Conservation (phyloP, 768 basidiomycete genomes). For the Tephrocybe sp. region DNA sequence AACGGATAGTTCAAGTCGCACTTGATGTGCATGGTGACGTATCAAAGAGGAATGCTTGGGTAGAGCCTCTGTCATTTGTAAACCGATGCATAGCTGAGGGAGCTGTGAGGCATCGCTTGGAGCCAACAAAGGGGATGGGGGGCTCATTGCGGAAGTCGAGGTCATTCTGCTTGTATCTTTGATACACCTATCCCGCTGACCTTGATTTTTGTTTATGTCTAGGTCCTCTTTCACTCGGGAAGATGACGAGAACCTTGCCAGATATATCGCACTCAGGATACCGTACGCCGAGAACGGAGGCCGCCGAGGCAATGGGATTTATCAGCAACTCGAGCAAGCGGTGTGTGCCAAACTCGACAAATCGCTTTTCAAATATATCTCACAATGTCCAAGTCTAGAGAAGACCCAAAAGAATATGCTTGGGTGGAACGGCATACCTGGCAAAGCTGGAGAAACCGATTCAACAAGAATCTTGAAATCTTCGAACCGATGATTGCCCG, state of each 20-base stretch:
- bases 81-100: constrained; percentile 14
- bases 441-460: constrained; percentile 47
- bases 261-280: constrained; percentile 33
- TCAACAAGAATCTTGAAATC: constrained; percentile 33
- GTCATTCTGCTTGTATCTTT: too few species aligned
- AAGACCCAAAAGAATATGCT: constrained; percentile 21
- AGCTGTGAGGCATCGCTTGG: constrained; percentile 7
- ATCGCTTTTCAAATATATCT: not conserved
- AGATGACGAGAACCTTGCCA: constrained; percentile 37
- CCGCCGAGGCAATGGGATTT: constrained; percentile 34
- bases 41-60: constrained; percentile 10
- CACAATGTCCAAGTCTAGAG: constrained; percentile 14
- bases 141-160: constrained; percentile 7
- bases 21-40: constrained; percentile 18
- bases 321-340: constrained; percentile 25
- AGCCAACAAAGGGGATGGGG: constrained; percentile 17
- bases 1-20: constrained; percentile 11
- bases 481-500: constrained; percentile 31
- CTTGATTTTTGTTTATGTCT: constrained; percentile 5
- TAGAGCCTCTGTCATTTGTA: constrained; percentile 21
- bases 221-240: constrained; percentile 32
- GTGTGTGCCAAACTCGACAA: constrained; percentile 21
- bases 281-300: constrained; percentile 38
- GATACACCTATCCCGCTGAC: not conserved
- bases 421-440: constrained; percentile 44